These are phyloP conservation scores for Earliella scabrosa DNA, from an alignment of 1,284 basidiomycete species.

Conservation along the genomic window DNA sequence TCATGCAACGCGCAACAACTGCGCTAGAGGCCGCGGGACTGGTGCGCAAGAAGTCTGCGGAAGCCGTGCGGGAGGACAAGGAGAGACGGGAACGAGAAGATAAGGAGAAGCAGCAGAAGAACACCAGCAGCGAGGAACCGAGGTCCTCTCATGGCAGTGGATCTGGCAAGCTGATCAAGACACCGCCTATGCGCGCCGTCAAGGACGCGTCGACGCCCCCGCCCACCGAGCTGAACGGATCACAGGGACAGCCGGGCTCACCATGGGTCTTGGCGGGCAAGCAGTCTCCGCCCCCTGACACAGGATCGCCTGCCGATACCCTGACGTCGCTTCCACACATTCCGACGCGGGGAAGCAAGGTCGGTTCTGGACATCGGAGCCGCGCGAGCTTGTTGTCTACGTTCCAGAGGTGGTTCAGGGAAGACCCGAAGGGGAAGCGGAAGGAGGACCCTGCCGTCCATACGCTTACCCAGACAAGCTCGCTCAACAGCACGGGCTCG, in stretches of 20 bases:
- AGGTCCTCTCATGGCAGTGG: slow-evolving; percentile 64
- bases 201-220: slow-evolving; percentile 60
- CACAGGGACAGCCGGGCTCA: slow-evolving; percentile 53
- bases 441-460: slow-evolving; percentile 33
- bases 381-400: slow-evolving; percentile 74
- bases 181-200: slow-evolving; percentile 61
- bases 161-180: slow-evolving; percentile 68
- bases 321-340: slow-evolving; percentile 62
- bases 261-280: slow-evolving; percentile 72
- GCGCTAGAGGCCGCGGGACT: slow-evolving; percentile 82
- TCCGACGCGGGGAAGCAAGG: slow-evolving; percentile 36
- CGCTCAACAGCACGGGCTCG: slow-evolving; percentile 24
- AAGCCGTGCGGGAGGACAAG: slow-evolving; percentile 52
- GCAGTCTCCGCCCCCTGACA: slow-evolving; percentile 49
- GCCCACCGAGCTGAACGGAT: slow-evolving; percentile 44
- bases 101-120: slow-evolving; percentile 45
- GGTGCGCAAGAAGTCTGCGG: slow-evolving; percentile 79
- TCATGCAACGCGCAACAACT: slow-evolving; percentile 92
- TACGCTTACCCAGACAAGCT: slow-evolving; percentile 15
- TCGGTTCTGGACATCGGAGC: slow-evolving; percentile 48
- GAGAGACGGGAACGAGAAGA: slow-evolving; percentile 53
- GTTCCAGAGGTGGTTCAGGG: slow-evolving; percentile 81
- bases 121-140: slow-evolving; percentile 57
- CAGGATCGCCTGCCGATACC: slow-evolving; percentile 56
- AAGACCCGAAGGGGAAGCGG: slow-evolving; percentile 75